Percentiles rank a stretch among this genome's conserved stretches.
Evolutionary conservation across 139 green algal species (phyloP).

Genomic region (Edaphochlamys debaryana): DNA sequence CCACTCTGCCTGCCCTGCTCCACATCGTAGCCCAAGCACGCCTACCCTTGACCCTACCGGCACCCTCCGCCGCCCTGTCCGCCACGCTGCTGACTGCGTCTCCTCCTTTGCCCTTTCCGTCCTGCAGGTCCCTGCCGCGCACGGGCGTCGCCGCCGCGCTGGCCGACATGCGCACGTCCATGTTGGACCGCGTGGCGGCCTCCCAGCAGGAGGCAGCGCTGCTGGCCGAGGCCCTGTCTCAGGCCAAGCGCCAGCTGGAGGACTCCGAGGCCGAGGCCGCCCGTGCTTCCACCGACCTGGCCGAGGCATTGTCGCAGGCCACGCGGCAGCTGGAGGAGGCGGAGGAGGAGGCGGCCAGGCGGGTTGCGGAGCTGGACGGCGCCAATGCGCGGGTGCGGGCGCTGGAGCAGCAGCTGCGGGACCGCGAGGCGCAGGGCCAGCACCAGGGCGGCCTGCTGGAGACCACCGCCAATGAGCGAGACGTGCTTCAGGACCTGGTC

Average conservation of each 20-base stretch:
- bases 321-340: background rate
- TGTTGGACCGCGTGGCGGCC: background rate
- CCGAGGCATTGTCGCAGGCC: background rate
- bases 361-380: background rate
- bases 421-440: background rate
- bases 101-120: no score
- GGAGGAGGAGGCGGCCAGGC: background rate
- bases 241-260: no score
- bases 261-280: background rate
- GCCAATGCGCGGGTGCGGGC: no score
- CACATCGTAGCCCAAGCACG: no score
- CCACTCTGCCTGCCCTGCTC: no score
- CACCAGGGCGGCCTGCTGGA: background rate
- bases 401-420: background rate
- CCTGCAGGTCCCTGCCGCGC: background rate
- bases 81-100: no score
- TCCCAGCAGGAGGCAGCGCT: slow-evolving; percentile 11
- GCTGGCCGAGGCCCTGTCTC: no score
- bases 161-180: background rate
- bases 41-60: no score
- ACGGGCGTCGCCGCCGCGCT: background rate
- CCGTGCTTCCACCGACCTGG: background rate
- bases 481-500: no score
- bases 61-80: no score
- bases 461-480: background rate